phyloP scores from a whole-genome alignment of 2,329 filamentous ascomycete species.

The Botrytis byssoidea region DNA sequence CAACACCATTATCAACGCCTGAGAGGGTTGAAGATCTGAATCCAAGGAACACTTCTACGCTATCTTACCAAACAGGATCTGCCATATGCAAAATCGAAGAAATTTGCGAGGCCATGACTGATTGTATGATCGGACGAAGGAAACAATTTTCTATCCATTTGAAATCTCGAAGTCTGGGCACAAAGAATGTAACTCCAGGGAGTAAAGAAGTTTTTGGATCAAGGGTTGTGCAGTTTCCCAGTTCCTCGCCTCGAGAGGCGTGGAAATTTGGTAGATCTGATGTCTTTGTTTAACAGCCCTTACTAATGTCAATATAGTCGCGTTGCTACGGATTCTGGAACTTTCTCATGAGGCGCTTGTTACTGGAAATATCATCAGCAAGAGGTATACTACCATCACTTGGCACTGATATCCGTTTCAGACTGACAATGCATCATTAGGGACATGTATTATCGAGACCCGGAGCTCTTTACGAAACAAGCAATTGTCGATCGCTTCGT shows the following conservation, averaged over 20 bases:
- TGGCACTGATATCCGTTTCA: not conserved
- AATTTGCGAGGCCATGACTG: conserved; percentile 52
- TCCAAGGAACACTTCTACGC: not conserved
- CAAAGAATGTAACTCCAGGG: not conserved
- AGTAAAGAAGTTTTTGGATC: not conserved
- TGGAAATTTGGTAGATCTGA: conserved; percentile 51
- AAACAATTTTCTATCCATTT: conserved; percentile 48
- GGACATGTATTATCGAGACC: conserved; percentile 77
- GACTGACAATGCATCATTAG: conserved; percentile 44
- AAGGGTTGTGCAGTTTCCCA: conserved; percentile 46
- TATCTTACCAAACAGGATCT: conserved; percentile 30
- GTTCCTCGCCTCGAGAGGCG: conserved; percentile 47
- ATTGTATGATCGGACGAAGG: conserved; percentile 47
- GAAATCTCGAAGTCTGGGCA: not conserved
- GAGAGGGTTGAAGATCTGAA: not conserved
- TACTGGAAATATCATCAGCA: conserved; percentile 56
- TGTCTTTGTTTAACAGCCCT: conserved; percentile 23
- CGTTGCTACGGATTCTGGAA: conserved; percentile 58
- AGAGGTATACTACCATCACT: conserved; percentile 49
- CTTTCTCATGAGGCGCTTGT: conserved; percentile 58
- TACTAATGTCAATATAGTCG: conserved; percentile 44
- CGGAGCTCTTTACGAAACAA: conserved; percentile 69
- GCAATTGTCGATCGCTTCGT: conserved; percentile 67
- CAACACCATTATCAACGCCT: not conserved
- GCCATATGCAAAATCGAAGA: conserved; percentile 55